Base-by-base conservation (phyloP, 495 filamentous ascomycete species). In the Talaromyces thailandensis region DNA sequence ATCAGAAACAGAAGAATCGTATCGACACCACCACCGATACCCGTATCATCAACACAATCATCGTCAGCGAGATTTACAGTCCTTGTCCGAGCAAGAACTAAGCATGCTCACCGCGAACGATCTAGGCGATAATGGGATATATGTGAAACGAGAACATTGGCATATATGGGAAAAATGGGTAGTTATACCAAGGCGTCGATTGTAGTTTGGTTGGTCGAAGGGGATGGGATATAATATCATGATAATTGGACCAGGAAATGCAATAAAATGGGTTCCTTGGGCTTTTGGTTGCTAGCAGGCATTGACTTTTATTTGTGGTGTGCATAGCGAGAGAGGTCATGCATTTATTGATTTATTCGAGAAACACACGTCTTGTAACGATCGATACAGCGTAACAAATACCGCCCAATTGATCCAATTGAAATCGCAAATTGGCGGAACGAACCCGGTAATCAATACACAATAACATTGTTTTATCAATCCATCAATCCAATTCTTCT, bases 151-250 rank as follows among this genome's bases (percentile, higher is more conserved):
- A 50, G 66, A 74, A 3, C 81, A 87, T 65, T 74, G 81, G 56
- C 79, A 81, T 62, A 68, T 82, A 59, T 90, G 87, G 87, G 82
- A 88, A 71, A 76, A 79, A 52, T 90, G 87, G 87, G 85, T 81
- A n/a, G 65, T 79, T 32, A 11, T 31, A 31, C 23, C 55, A 35
- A 7, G 55, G 55, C 55, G 55, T 57, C 55, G 28, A 14, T 29
- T 35, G 26, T 57, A 57, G 28, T 52, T 23, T 52, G 14, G 23
- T 28, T 26, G 26, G 24, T 9, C 14, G 18, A 9, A 26, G 51
- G 23, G 35, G 14, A n/a, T 40, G 35, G 35, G 35, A 35, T 16
- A 40, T 40, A 40, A 40, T 37, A 37, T 37, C 32, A 37, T 37
- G 32, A 37, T 16, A 12, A 40, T 40, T 40, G 31, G 9, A 11